Conservation (phyloP, 805 yeast genomes). For the Saturnispora serradocipensis region DNA sequence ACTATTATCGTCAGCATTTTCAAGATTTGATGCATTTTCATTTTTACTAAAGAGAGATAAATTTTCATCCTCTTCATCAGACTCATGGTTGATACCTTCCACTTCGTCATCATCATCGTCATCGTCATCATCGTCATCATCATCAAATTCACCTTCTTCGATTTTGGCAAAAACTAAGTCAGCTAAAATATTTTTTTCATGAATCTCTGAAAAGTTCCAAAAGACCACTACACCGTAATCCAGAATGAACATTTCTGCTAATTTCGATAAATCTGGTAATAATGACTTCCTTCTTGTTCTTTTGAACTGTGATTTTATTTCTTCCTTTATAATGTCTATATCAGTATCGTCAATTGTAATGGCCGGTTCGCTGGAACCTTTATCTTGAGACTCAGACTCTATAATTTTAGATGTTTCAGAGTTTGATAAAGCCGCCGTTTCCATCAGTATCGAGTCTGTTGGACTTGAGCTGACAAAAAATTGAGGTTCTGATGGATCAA, state of each 20-base stretch:
- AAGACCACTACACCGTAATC: slow-evolving; percentile 95
- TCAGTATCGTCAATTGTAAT: background rate
- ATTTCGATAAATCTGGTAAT: slow-evolving; percentile 43
- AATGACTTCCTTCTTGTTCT: slow-evolving; percentile 12
- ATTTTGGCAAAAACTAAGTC: slow-evolving; percentile 68
- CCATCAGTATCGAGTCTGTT: slow-evolving; percentile 22
- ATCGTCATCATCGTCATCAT: slow-evolving; percentile 30
- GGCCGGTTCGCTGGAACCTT: background rate
- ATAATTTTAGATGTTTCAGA: background rate
- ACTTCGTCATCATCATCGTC: slow-evolving; percentile 28
- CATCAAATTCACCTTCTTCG: slow-evolving; percentile 34
- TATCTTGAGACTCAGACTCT: background rate
- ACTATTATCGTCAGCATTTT: slow-evolving; percentile 4
- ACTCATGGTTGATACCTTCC: slow-evolving; percentile 15
- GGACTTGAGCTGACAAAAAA: slow-evolving; percentile 50
- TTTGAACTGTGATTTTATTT: background rate
- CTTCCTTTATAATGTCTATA: background rate
- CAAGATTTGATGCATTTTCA: background rate
- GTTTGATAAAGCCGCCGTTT: slow-evolving; percentile 8
- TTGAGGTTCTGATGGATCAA: slow-evolving; percentile 91
- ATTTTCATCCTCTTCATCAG: slow-evolving; percentile 7
- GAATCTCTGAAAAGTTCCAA: slow-evolving; percentile 91
- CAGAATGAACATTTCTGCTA: slow-evolving; percentile 84
- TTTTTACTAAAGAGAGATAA: slow-evolving; percentile 1
- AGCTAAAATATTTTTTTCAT: slow-evolving; percentile 88